Conservation (phyloP, 805 yeast genomes). For the Komagataella mondaviorum region DNA sequence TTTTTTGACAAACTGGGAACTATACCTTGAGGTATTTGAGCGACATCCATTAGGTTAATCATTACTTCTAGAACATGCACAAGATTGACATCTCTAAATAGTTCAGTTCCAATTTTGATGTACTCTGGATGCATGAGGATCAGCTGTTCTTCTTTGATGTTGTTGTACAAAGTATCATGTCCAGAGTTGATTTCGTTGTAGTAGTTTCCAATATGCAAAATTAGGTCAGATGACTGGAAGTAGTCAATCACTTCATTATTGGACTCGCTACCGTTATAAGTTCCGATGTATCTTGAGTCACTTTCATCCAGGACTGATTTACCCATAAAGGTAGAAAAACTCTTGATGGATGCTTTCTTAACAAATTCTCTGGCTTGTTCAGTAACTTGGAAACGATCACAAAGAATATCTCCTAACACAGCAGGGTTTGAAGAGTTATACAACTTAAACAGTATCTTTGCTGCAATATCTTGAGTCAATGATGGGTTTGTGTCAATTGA, state of each 20-base stretch:
- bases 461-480: slow-evolving; percentile 21
- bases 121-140: slow-evolving; percentile 41
- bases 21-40: slow-evolving; percentile 9
- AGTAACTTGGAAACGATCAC: slow-evolving; percentile 44
- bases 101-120: slow-evolving; percentile 29
- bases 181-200: slow-evolving; percentile 62
- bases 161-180: slow-evolving; percentile 32
- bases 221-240: slow-evolving; percentile 47
- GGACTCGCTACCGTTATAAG: slow-evolving; percentile 53
- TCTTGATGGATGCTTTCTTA: slow-evolving; percentile 34
- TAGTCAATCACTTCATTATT: slow-evolving; percentile 30
- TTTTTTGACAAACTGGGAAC: background rate
- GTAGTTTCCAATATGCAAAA: slow-evolving; percentile 58
- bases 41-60: slow-evolving; percentile 18
- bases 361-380: slow-evolving; percentile 34
- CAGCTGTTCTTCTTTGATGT: slow-evolving; percentile 23
- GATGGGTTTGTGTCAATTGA: slow-evolving; percentile 12
- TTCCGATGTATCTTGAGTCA: slow-evolving; percentile 52
- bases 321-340: slow-evolving; percentile 52
- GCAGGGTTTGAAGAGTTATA: slow-evolving; percentile 46
- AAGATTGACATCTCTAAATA: slow-evolving; percentile 29
- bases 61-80: slow-evolving; percentile 35
- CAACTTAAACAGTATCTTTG: slow-evolving; percentile 32
- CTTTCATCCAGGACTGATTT: slow-evolving; percentile 65
- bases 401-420: slow-evolving; percentile 57